phyloP scores from a whole-genome alignment of 768 basidiomycete species.

The Leccinellum albellum region DNA sequence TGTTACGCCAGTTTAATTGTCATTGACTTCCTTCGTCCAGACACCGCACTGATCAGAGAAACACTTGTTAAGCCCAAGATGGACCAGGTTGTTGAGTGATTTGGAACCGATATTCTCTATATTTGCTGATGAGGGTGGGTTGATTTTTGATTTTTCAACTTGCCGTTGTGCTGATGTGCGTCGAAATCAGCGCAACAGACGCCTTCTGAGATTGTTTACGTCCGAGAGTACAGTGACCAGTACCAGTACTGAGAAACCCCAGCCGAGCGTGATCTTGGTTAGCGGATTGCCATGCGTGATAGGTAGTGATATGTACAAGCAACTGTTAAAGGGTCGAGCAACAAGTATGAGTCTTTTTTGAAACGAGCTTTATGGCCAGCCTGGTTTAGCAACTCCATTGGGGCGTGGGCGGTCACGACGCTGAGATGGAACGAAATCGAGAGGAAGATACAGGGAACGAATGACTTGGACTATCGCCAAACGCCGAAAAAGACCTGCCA shows the following conservation, averaged over 20 bases:
- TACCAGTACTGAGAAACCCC: neutral
- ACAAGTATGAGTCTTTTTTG: neutral
- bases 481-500: slow-evolving; percentile 82
- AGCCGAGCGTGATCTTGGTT: neutral
- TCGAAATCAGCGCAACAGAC: neutral
- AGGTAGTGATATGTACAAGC: neutral
- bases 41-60: slow-evolving; percentile 21
- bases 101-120: slow-evolving; percentile 18
- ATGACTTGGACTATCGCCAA: slow-evolving; percentile 38
- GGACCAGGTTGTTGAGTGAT: slow-evolving; percentile 28
- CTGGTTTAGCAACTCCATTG: too few species aligned
- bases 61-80: slow-evolving; percentile 29
- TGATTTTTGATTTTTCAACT: neutral
- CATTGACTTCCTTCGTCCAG: slow-evolving; percentile 20
- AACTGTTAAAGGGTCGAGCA: neutral
- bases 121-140: slow-evolving; percentile 19
- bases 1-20: neutral
- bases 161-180: neutral
- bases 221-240: neutral
- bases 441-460: neutral
- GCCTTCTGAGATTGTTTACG: neutral
- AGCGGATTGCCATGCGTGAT: neutral
- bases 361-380: neutral
- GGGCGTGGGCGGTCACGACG: neutral
- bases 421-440: neutral